Percentiles rank a stretch among this genome's conserved stretches.
phyloP scores from a whole-genome alignment of 805 yeast species.

The Lachancea dasiensis region DNA sequence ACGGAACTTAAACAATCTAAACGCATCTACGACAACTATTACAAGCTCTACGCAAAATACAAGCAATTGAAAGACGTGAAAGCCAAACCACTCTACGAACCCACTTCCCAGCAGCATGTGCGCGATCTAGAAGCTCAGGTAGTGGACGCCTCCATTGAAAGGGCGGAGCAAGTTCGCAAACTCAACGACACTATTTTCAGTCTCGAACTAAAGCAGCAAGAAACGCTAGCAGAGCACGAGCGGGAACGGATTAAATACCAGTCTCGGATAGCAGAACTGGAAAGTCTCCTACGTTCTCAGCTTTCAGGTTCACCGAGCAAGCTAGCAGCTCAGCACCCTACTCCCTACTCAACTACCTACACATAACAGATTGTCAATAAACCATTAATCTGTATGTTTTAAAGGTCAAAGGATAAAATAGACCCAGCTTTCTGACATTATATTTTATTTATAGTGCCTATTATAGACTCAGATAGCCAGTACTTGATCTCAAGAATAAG shows the following conservation, averaged over 20 bases:
- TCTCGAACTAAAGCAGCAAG: constrained; percentile 23
- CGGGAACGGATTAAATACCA: constrained; percentile 23
- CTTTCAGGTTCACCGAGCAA: not conserved
- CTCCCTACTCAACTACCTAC: constrained; percentile 1
- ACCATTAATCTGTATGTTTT: too few relatives aligned
- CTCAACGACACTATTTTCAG: constrained; percentile 23
- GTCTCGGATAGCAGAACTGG: constrained; percentile 28
- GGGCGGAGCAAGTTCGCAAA: constrained; percentile 29
- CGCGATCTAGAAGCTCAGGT: constrained; percentile 25
- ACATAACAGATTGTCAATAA: too few relatives aligned
- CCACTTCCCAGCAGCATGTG: constrained; percentile 14
- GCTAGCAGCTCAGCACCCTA: not conserved
- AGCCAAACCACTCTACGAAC: constrained; percentile 10
- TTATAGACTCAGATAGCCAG: too few relatives aligned
- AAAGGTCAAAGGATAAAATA: not conserved
- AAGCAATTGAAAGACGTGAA: constrained; percentile 20
- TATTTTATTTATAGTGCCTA: too few relatives aligned
- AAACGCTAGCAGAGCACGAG: constrained; percentile 19
- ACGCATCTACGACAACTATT: constrained; percentile 33
- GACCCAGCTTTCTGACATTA: too few relatives aligned
- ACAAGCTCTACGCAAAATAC: constrained; percentile 29
- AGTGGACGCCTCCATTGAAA: constrained; percentile 17
- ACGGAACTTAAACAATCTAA: constrained; percentile 32
- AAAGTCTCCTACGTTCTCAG: constrained; percentile 9
- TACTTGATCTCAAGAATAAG: too few relatives aligned